Evolutionary conservation across 805 yeast species (phyloP).

Genomic region (Saccharomycopsis sp.): DNA sequence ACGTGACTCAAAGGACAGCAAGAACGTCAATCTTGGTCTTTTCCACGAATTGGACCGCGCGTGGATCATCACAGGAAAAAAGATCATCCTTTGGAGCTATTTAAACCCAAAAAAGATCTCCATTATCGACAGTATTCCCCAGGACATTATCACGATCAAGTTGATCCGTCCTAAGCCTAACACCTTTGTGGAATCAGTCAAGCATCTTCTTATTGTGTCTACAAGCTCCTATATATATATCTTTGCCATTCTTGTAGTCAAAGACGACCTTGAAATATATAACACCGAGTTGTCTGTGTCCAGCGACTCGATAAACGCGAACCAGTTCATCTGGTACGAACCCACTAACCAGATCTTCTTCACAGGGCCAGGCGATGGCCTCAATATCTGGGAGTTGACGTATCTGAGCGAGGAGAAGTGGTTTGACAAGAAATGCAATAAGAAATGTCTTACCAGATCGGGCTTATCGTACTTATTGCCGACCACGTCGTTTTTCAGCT

Average conservation of each 20-base stretch:
- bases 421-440: conserved; percentile 77
- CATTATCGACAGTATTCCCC: conserved; percentile 75
- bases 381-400: conserved; percentile 79
- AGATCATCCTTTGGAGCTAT: conserved; percentile 80
- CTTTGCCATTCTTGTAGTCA: conserved; percentile 47
- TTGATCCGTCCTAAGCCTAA: conserved; percentile 77
- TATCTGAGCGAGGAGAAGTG: conserved; percentile 81
- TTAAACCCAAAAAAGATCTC: conserved; percentile 56
- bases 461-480: conserved; percentile 50
- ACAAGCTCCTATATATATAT: conserved; percentile 77
- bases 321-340: conserved; percentile 51
- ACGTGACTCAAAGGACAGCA: conserved; percentile 50
- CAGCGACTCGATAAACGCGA: conserved; percentile 68
- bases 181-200: conserved; percentile 73
- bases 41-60: conserved; percentile 74
- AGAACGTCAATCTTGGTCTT: conserved; percentile 71
- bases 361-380: conserved; percentile 71
- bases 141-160: conserved; percentile 68
- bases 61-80: conserved; percentile 81
- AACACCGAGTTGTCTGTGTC: conserved; percentile 81
- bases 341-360: conserved; percentile 76
- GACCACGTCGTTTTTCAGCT: conserved; percentile 22
- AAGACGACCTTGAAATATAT: conserved; percentile 55
- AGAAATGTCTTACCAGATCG: conserved; percentile 73
- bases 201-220: conserved; percentile 64